Base-by-base conservation (phyloP, 257 asterid genomes). In the Solanum phureja region DNA sequence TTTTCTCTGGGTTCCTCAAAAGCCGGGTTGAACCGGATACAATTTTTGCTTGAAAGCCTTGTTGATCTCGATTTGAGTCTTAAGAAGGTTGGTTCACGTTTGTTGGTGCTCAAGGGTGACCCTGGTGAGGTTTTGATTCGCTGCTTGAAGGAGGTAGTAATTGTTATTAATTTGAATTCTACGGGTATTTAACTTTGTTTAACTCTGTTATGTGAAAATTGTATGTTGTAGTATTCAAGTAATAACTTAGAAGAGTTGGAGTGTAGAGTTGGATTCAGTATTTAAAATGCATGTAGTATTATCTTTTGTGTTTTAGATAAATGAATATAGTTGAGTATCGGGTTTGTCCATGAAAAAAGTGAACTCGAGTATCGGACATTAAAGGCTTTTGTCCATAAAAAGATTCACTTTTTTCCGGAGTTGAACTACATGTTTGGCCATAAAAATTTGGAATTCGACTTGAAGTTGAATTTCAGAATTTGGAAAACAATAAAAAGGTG, bases 81-180 rank as follows among this genome's bases (percentile, higher is more conserved):
- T 27, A 92, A 81, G 87, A 95, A 91, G 87, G 33, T 94, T 4
- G 98, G 99, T 24, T 95, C 99, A 84, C 95, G 97, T 56, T 91
- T 97, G 91, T 87, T 97, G 89, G 97, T 97, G 92, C 94, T 95
- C 88, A 94, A 93, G 88, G 98, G 98, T 37, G 98, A 97, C 12
- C 99, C 99, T 9, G 60, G 90, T 72, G 93, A 95, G 85, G 94
- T 97, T 19, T 52, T 97, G 87, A 90, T 87, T 64, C 93, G 87
- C 86, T 95, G 98, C 95, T 92, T 95, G 75, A 91, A 92, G 87
- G 98, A 97, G 98, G 99, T 97, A 8, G 10, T 38, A 37, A 73
- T 33, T 0, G 21, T 29, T 11, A 19, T 10, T 60, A 21, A 40
- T 29, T 12, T 3, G 7, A 19, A 21, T 42, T 79, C 24, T 56